Conservation (phyloP, 768 basidiomycete genomes). For the Paxillus ammoniavirescens region DNA sequence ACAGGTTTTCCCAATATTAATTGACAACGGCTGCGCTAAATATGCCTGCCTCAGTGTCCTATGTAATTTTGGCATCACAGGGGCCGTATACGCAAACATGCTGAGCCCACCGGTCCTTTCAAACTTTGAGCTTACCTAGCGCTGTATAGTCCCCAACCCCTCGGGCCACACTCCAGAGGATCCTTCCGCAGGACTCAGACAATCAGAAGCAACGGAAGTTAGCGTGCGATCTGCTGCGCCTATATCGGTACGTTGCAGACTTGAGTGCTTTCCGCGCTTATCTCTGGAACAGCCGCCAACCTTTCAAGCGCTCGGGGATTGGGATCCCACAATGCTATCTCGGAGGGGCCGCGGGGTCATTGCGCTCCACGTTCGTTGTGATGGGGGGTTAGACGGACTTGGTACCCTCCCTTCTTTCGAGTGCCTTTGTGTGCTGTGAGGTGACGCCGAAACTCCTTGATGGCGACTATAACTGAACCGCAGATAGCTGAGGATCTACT, state of each 20-base stretch:
- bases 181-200: neutral
- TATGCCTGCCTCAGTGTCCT: too few species aligned
- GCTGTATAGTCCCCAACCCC: too few species aligned
- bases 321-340: neutral
- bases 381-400: neutral
- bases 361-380: neutral
- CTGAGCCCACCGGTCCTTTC: too few species aligned
- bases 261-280: neutral
- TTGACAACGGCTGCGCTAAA: too few species aligned
- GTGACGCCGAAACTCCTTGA: neutral
- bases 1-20: too few species aligned
- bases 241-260: neutral
- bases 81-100: neutral
- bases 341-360: neutral
- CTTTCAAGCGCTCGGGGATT: neutral
- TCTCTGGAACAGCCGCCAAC: neutral
- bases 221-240: neutral
- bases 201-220: neutral
- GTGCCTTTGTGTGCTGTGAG: neutral
- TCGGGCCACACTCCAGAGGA: neutral
- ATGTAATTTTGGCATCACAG: neutral
- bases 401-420: neutral
- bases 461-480: neutral
- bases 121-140: neutral
- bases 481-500: neutral